A percentile compares a stretch with the other conserved stretches of the same genome.
Conservation (phyloP, 2,329 filamentous ascomycete species). For the Fusarium sp. region DNA sequence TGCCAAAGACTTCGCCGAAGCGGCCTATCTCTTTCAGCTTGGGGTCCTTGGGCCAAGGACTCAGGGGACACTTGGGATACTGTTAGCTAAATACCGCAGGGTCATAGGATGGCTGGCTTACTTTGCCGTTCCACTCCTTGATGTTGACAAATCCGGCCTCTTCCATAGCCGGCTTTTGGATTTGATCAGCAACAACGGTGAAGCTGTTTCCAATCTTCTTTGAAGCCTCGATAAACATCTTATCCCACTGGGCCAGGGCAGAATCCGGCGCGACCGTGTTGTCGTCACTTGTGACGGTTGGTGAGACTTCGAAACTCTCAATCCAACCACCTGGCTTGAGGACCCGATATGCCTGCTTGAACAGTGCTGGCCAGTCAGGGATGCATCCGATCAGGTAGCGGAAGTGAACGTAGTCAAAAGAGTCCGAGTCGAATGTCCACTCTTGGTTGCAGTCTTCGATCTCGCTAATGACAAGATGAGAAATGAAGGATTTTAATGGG, state of each 20-base stretch:
- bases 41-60: neutral
- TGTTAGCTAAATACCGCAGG: neutral
- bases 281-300: neutral
- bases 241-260: neutral
- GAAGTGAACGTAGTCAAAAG: neutral
- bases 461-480: neutral
- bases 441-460: slow-evolving; percentile 11
- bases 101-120: neutral
- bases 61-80: neutral
- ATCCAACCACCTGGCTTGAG: neutral
- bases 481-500: neutral
- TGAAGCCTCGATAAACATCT: neutral
- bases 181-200: neutral
- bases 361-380: neutral
- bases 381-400: neutral
- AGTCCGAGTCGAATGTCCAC: neutral
- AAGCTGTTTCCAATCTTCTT: neutral
- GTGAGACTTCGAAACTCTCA: neutral
- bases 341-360: neutral
- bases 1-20: neutral
- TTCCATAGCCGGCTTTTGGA: neutral
- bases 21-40: neutral
- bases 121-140: neutral
- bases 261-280: neutral
- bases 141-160: slow-evolving; percentile 5